These are phyloP conservation scores for Emmonsiellopsis sp. DNA, from an alignment of 2,329 filamentous ascomycete species.

Conservation along the genomic window DNA sequence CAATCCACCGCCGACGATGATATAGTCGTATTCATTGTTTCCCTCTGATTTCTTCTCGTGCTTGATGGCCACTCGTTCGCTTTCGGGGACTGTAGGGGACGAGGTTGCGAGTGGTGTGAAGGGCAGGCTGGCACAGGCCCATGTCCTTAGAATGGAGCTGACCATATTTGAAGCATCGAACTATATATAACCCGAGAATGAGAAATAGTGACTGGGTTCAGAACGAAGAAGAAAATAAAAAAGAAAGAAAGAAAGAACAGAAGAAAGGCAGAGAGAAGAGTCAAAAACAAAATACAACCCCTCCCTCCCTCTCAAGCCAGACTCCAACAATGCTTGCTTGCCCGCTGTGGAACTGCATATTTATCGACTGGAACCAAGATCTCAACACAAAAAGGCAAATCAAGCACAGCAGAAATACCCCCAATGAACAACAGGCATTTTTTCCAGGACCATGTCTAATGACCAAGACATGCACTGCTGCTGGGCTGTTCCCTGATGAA, in stretches of 20 bases:
- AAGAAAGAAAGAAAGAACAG: background rate
- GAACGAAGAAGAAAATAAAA: background rate
- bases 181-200: background rate
- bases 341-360: too few relatives aligned
- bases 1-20: slow-evolving; percentile 7
- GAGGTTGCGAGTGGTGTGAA: slow-evolving; percentile 1
- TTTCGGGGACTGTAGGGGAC: background rate
- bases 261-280: background rate
- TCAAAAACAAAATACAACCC: too few relatives aligned
- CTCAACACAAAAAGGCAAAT: too few relatives aligned
- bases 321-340: too few relatives aligned
- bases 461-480: too few relatives aligned
- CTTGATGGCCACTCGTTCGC: background rate
- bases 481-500: too few relatives aligned
- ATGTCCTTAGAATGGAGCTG: background rate
- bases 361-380: too few relatives aligned
- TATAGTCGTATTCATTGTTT: slow-evolving; percentile 4
- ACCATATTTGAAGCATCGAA: slow-evolving; percentile 2
- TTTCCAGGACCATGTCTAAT: too few relatives aligned
- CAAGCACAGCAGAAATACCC: too few relatives aligned
- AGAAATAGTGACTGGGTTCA: too few relatives aligned
- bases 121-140: background rate
- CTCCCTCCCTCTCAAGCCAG: too few relatives aligned
- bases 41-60: background rate
- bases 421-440: too few relatives aligned